A percentile compares a stretch with the other conserved stretches of the same genome.
phyloP scores from a whole-genome alignment of 495 filamentous ascomycete species.

The Hypoxylon fuscum region DNA sequence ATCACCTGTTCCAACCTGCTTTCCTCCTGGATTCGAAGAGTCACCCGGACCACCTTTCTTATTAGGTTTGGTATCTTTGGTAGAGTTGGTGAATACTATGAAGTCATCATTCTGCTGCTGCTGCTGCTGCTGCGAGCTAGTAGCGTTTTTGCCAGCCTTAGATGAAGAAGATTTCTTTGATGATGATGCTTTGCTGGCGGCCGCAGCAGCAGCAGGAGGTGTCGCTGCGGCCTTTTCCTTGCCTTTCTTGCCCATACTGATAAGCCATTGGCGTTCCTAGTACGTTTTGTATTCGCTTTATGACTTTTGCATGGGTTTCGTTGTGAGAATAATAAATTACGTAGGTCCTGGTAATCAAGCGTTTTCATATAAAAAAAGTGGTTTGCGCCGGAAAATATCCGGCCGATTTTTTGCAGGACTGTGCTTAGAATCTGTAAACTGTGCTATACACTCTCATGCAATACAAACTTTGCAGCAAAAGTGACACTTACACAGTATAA shows the following conservation, averaged over 20 bases:
- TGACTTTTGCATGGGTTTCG: conserved; percentile 5
- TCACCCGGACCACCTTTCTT: conserved; percentile 42
- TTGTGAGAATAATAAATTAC: neutral
- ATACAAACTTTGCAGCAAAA: too few relatives aligned
- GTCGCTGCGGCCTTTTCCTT: conserved; percentile 53
- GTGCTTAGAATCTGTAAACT: neutral
- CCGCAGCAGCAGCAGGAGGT: conserved; percentile 20
- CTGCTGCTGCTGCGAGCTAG: conserved; percentile 38
- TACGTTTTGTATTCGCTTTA: conserved; percentile 3
- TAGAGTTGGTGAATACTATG: conserved; percentile 72
- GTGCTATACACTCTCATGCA: too few relatives aligned
- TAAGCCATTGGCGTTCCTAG: conserved; percentile 39
- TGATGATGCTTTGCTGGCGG: conserved; percentile 41
- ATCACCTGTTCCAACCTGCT: conserved; percentile 45
- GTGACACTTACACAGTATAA: too few relatives aligned
- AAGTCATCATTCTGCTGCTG: conserved; percentile 64
- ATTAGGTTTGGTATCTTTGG: conserved; percentile 63
- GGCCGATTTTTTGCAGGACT: neutral
- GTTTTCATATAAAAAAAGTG: too few relatives aligned
- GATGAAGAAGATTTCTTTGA: conserved; percentile 45
- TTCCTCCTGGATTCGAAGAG: conserved; percentile 49
- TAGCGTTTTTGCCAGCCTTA: conserved; percentile 42
- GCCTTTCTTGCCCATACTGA: conserved; percentile 57
- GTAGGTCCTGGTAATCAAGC: too few relatives aligned
- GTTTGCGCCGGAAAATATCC: conserved; percentile 21